Conservation (phyloP, 306 rosid genomes). For the Cucurbita pepo region DNA sequence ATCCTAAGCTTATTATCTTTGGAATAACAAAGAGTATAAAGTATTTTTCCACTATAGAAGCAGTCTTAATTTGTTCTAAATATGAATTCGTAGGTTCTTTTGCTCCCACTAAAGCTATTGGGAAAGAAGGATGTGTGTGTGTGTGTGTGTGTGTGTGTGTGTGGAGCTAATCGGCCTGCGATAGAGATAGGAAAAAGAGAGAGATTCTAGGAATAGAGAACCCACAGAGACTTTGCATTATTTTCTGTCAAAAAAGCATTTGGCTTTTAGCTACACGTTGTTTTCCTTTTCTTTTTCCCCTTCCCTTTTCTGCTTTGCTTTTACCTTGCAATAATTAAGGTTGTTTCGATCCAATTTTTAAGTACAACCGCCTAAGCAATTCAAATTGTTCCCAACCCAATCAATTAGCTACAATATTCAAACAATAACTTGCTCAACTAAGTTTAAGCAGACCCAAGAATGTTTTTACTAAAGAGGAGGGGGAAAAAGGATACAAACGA, state of each 20-base stretch:
- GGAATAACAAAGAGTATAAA: constrained; percentile 2
- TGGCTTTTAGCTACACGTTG: constrained; percentile 6
- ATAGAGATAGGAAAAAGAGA: constrained; percentile 7
- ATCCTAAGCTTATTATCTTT: not conserved
- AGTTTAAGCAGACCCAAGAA: not conserved
- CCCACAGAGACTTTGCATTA: constrained; percentile 4
- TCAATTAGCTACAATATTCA: not conserved
- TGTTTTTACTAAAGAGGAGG: not conserved
- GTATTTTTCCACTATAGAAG: not conserved
- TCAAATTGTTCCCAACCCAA: not conserved
- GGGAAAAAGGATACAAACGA: not conserved
- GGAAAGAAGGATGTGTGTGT: constrained; percentile 4
- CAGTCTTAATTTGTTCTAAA: not conserved
- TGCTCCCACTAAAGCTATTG: constrained; percentile 8
- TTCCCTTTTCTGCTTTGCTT: not conserved
- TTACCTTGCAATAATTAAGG: constrained; percentile 6
- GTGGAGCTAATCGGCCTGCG: not conserved
- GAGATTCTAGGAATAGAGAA: constrained; percentile 20
- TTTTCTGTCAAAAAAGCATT: constrained; percentile 1
- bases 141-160: not conserved
- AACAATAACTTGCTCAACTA: not conserved
- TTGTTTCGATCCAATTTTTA: not conserved
- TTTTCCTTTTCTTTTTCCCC: not conserved
- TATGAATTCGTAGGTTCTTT: constrained; percentile 1
- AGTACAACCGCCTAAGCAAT: not conserved